Percentiles rank a stretch among this genome's conserved stretches.
Evolutionary conservation across 73 alveolate genomes (phyloP).

Genomic region (Paramecium tetraurelia): DNA sequence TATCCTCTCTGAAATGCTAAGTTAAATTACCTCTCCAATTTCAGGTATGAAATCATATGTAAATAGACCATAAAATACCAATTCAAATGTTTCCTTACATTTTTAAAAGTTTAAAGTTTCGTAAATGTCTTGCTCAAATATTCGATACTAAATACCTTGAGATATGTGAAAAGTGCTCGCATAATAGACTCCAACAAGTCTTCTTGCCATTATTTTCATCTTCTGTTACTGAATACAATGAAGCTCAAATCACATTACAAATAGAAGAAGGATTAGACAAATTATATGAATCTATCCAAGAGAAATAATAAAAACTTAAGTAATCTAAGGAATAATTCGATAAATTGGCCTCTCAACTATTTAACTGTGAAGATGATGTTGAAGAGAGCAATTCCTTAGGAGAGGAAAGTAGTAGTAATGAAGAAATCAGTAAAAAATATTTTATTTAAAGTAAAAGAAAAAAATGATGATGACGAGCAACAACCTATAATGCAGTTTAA

Average conservation of each 20-base stretch:
- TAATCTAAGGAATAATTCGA: slow-evolving; percentile 38
- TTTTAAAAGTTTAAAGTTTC: not conserved
- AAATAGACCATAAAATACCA: not conserved
- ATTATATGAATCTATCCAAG: slow-evolving; percentile 11
- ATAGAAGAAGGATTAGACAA: slow-evolving; percentile 19
- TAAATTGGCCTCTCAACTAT: not conserved
- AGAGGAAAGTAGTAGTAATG: not conserved
- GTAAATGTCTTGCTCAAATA: slow-evolving; percentile 2
- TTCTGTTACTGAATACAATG: not conserved
- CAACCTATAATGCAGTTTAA: slow-evolving; percentile 21
- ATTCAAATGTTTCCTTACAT: not conserved
- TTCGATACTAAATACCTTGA: slow-evolving; percentile 43
- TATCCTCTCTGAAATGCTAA: slow-evolving; percentile 2
- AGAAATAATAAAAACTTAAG: not conserved
- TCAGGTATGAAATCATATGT: not conserved
- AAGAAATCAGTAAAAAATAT: not conserved
- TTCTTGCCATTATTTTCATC: not conserved
- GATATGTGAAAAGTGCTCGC: slow-evolving; percentile 36
- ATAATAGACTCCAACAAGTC: not conserved
- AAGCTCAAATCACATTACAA: not conserved
- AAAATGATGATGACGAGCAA: not conserved
- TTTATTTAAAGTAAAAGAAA: not conserved
- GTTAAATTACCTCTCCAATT: not conserved
- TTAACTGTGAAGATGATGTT: slow-evolving; percentile 11
- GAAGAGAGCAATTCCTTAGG: not conserved